A percentile compares a stretch with the other conserved stretches of the same genome.
These are phyloP conservation scores for Calocera cornea DNA, from an alignment of 768 basidiomycete genomes.

Conservation along the genomic window DNA sequence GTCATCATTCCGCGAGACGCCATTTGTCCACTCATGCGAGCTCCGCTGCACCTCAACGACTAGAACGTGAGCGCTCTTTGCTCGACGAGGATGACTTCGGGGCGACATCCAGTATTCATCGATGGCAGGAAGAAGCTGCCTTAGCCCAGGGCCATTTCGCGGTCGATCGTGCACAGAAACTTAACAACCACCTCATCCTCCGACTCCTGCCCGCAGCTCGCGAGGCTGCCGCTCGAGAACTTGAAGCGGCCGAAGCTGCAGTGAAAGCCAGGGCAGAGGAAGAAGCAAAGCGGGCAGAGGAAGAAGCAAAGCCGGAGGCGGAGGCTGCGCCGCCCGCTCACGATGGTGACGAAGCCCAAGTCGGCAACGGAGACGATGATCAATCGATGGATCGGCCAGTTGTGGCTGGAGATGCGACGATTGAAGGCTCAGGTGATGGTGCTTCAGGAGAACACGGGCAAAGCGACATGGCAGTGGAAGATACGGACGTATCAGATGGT, in stretches of 20 bases:
- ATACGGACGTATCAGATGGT: slow-evolving; percentile 6
- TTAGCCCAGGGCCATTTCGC: slow-evolving; percentile 65
- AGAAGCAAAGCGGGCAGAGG: slow-evolving; percentile 17
- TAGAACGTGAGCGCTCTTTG: slow-evolving; percentile 4
- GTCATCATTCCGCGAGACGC: background rate
- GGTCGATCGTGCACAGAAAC: slow-evolving; percentile 46
- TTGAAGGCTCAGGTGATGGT: background rate
- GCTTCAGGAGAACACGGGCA: background rate
- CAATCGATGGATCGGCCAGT: slow-evolving; percentile 2
- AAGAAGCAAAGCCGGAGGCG: slow-evolving; percentile 24
- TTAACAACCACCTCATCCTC: slow-evolving; percentile 58
- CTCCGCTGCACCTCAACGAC: background rate
- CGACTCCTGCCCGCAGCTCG: slow-evolving; percentile 69
- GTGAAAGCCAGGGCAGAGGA: slow-evolving; percentile 23
- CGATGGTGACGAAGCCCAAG: background rate
- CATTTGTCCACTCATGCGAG: slow-evolving; percentile 10
- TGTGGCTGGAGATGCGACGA: slow-evolving; percentile 6
- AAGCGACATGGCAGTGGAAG: slow-evolving; percentile 6
- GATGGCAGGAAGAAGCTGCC: slow-evolving; percentile 83
- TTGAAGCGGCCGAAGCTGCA: slow-evolving; percentile 19
- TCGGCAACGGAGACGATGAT: background rate
- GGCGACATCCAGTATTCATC: slow-evolving; percentile 65
- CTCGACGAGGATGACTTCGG: slow-evolving; percentile 51
- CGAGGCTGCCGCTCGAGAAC: slow-evolving; percentile 32
- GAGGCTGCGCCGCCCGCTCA: slow-evolving; percentile 4